These are phyloP conservation scores for Kodamaea restingae DNA, from an alignment of 805 yeast species.

Conservation along the genomic window DNA sequence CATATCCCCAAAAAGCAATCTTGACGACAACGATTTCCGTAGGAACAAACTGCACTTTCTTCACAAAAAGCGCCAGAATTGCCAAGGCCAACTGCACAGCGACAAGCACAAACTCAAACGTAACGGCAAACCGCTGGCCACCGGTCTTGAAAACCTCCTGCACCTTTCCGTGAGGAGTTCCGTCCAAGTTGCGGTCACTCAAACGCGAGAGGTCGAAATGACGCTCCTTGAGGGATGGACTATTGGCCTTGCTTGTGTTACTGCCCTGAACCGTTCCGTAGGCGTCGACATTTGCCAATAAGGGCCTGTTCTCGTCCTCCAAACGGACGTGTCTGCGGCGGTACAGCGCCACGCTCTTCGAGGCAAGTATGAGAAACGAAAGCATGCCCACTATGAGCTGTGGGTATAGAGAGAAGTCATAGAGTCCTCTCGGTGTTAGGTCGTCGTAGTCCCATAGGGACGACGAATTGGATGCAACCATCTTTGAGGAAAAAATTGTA, in stretches of 20 bases:
- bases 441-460: constrained; percentile 59
- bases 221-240: constrained; percentile 42
- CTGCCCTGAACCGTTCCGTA: constrained; percentile 24
- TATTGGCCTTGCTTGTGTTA: constrained; percentile 10
- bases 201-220: constrained; percentile 65
- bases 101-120: constrained; percentile 46
- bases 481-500: constrained; percentile 1
- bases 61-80: constrained; percentile 28
- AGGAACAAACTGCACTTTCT: constrained; percentile 34
- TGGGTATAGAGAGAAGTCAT: constrained; percentile 33
- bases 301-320: constrained; percentile 21
- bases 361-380: constrained; percentile 24
- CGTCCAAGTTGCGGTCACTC: constrained; percentile 52
- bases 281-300: constrained; percentile 28
- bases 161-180: constrained; percentile 56
- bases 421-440: constrained; percentile 49
- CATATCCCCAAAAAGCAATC: constrained; percentile 42
- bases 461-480: constrained; percentile 4
- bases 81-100: constrained; percentile 38
- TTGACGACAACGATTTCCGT: constrained; percentile 22
- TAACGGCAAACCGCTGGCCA: constrained; percentile 52
- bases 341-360: constrained; percentile 17
- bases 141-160: constrained; percentile 45
- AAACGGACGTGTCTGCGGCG: constrained; percentile 2
- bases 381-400: constrained; percentile 29